Base-by-base conservation (phyloP, 2,329 filamentous ascomycete genomes). In the Plectosphaerella sp. region DNA sequence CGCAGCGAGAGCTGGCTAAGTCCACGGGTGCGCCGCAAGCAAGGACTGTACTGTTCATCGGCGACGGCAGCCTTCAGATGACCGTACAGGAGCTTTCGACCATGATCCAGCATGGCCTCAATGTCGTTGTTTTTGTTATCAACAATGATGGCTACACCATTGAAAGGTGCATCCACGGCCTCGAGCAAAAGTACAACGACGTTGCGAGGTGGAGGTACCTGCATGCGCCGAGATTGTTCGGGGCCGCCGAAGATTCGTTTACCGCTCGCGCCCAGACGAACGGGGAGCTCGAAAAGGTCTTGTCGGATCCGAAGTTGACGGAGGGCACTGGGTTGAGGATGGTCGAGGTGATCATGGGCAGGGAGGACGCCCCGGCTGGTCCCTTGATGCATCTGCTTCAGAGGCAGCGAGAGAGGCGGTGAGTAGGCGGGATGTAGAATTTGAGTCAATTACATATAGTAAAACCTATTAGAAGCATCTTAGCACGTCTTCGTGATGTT, bases 11-110 rank as follows among this genome's bases (percentile, higher is more conserved):
- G 52, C 61, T 75, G 3, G 60, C 66, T 7, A 47, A 47, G 3
- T 56, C 58, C 5, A 18, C 70, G 25, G 61, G 62, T 14, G 64
- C 70, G 39, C 50, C 54, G 33, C 62, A 60, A 6, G 45, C 51
- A 6, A 63, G 65, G 14, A 79, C 81, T 0, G 72, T 85, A 10
- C 66, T 86, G 2, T 73, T 83, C 54, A 83, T 83, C 35, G 83
- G 83, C 5, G 83, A 86, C 49, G 84, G 84, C 4, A 84, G 81
- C 55, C 76, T 88, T 53, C 79, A 86, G 57, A 79, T 88, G 68
- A 88, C 84, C 0, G 82, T 77, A 0, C 85, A 88, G 61, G 84
- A 87, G 57, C 68, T 89, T 4, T 78, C 79, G 11, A 85, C 82
- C 2, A 86, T 87, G 59, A 80, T 88, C 58, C 70, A 71, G 15